Conservation (phyloP, 2,329 filamentous ascomycete genomes). For the Magnaporthales sp. region DNA sequence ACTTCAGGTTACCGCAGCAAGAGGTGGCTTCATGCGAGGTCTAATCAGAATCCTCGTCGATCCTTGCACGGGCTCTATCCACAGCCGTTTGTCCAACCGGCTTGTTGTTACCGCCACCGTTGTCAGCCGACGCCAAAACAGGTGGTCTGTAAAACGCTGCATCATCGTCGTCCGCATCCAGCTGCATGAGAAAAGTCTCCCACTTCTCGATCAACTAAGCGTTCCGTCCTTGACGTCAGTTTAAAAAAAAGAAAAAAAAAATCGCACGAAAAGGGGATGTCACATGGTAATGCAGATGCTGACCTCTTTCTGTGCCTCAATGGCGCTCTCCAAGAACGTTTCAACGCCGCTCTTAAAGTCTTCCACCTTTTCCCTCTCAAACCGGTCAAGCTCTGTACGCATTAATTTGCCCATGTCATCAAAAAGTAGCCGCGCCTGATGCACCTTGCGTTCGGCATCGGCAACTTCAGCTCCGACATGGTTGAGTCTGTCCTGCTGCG, state of each 20-base stretch:
- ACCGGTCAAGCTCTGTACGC: conserved; percentile 83
- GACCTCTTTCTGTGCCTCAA: conserved; percentile 98
- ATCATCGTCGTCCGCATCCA: conserved; percentile 88
- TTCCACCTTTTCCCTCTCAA: conserved; percentile 95
- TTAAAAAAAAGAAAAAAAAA: too few relatives aligned
- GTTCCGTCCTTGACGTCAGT: conserved; percentile 13
- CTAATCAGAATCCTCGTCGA: conserved; percentile 53
- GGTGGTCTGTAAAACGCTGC: conserved; percentile 57
- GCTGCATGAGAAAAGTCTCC: conserved; percentile 95
- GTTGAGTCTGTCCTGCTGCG: conserved; percentile 89
- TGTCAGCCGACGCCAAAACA: conserved; percentile 35
- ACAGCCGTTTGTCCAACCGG: conserved; percentile 48
- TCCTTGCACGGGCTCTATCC: conserved; percentile 48
- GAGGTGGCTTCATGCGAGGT: conserved; percentile 6
- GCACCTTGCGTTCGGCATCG: conserved; percentile 89
- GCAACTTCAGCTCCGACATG: conserved; percentile 87
- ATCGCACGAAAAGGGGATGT: not conserved
- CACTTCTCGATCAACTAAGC: conserved; percentile 70
- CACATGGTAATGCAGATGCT: conserved; percentile 20
- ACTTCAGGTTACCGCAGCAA: not conserved
- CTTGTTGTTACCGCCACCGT: conserved; percentile 25
- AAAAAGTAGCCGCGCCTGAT: conserved; percentile 82
- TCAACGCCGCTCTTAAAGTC: conserved; percentile 98
- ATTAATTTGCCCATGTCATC: conserved; percentile 96
- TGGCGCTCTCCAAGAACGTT: conserved; percentile 92